phyloP scores from a whole-genome alignment of 768 basidiomycete species.

The Collybia nuda region DNA sequence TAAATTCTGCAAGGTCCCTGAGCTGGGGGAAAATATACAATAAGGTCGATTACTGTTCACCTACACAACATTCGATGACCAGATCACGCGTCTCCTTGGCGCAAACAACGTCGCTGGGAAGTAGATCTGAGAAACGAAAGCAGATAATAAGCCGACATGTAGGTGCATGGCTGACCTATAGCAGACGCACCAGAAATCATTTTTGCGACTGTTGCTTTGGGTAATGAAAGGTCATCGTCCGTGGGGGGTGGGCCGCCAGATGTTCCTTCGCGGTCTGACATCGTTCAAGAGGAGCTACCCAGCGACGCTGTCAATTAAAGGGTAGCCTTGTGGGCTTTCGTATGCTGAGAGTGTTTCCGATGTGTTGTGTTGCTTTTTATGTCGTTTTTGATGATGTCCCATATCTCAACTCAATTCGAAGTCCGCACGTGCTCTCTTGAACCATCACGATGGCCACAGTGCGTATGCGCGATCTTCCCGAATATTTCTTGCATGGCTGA shows the following conservation, averaged over 20 bases:
- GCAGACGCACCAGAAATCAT: conserved; percentile 79
- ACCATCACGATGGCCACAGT: conserved; percentile 66
- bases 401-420: conserved; percentile 21
- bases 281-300: conserved; percentile 27
- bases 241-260: conserved; percentile 54
- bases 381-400: conserved; percentile 6
- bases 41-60: conserved; percentile 54
- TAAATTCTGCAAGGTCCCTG: conserved; percentile 72
- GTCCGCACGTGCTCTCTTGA: conserved; percentile 40
- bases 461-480: conserved; percentile 25
- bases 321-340: neutral
- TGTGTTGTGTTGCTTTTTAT: neutral
- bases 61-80: conserved; percentile 98
- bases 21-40: conserved; percentile 2
- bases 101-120: conserved; percentile 85
- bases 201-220: conserved; percentile 97
- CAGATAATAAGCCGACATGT: conserved; percentile 5
- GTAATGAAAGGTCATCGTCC: conserved; percentile 94
- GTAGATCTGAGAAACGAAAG: conserved; percentile 61
- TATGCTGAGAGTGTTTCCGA: neutral
- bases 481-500: conserved; percentile 3
- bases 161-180: conserved; percentile 2
- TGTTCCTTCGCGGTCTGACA: conserved; percentile 92
- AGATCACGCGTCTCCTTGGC: conserved; percentile 97
- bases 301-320: neutral